A percentile compares a stretch with the other conserved stretches of the same genome.
Evolutionary conservation across 2,329 filamentous ascomycete species (phyloP).

Genomic region (Coniochaeta sp.): DNA sequence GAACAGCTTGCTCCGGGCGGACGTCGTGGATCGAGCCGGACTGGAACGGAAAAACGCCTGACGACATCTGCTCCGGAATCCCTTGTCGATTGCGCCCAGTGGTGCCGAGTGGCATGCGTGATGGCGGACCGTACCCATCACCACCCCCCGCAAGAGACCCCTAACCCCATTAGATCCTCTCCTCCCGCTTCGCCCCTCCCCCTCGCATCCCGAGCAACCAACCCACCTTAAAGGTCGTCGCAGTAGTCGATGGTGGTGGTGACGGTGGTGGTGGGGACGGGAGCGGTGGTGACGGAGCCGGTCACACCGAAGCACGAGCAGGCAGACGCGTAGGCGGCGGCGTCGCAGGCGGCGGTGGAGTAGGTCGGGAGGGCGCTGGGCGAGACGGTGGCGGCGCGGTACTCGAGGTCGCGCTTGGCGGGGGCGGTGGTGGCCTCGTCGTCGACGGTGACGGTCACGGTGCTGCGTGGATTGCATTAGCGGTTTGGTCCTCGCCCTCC

Average conservation of each 20-base stretch:
- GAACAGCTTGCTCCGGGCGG: neutral
- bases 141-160: neutral
- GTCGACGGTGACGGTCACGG: constrained; percentile 29
- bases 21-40: neutral
- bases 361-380: constrained; percentile 30
- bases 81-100: neutral
- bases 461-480: constrained; percentile 15
- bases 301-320: constrained; percentile 40
- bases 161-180: constrained; percentile 1
- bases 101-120: neutral
- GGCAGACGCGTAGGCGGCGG: constrained; percentile 27
- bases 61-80: neutral
- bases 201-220: neutral
- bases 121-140: neutral
- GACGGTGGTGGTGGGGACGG: constrained; percentile 30
- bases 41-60: neutral
- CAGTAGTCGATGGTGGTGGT: constrained; percentile 34
- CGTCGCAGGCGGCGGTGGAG: constrained; percentile 18
- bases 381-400: constrained; percentile 22
- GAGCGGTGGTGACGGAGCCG: constrained; percentile 26
- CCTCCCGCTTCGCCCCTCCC: neutral
- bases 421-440: constrained; percentile 12
- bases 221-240: constrained; percentile 25
- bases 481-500: neutral
- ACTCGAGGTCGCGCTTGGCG: constrained; percentile 20